phyloP scores from a whole-genome alignment of 1,284 basidiomycete genomes.

The Mycena sp. region DNA sequence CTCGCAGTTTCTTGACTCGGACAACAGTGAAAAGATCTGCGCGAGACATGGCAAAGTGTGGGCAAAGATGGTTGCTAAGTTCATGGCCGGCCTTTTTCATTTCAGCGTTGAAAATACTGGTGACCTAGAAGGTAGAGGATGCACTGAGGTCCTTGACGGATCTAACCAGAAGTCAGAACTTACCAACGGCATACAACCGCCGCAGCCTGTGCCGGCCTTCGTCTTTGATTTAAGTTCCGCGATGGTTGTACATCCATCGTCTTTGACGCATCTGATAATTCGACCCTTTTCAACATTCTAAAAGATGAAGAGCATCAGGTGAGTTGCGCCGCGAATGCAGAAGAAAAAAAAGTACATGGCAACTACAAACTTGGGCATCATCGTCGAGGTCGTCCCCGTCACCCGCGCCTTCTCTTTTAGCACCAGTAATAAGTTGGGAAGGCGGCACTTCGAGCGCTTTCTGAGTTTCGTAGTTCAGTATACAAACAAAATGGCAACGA shows the following conservation, averaged over 20 bases:
- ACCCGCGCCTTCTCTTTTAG: constrained; percentile 56
- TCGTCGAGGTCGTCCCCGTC: constrained; percentile 77
- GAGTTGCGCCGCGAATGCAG: constrained; percentile 13
- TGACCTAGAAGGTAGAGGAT: constrained; percentile 41
- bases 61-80: constrained; percentile 71
- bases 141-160: neutral
- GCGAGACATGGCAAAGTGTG: constrained; percentile 76
- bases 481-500: neutral
- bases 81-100: constrained; percentile 76
- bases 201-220: constrained; percentile 80
- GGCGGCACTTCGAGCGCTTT: constrained; percentile 74
- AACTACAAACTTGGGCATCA: constrained; percentile 77
- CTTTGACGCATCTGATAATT: constrained; percentile 64
- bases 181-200: constrained; percentile 72
- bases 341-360: constrained; percentile 50
- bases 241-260: constrained; percentile 56
- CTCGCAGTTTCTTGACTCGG: constrained; percentile 71
- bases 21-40: constrained; percentile 76
- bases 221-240: constrained; percentile 72
- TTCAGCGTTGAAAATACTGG: constrained; percentile 67
- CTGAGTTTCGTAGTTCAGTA: constrained; percentile 39
- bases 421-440: constrained; percentile 74
- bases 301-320: neutral
- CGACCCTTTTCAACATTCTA: constrained; percentile 72
- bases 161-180: neutral